These are phyloP conservation scores for Calocybe gangraenosa DNA, from an alignment of 768 basidiomycete genomes.

Conservation along the genomic window DNA sequence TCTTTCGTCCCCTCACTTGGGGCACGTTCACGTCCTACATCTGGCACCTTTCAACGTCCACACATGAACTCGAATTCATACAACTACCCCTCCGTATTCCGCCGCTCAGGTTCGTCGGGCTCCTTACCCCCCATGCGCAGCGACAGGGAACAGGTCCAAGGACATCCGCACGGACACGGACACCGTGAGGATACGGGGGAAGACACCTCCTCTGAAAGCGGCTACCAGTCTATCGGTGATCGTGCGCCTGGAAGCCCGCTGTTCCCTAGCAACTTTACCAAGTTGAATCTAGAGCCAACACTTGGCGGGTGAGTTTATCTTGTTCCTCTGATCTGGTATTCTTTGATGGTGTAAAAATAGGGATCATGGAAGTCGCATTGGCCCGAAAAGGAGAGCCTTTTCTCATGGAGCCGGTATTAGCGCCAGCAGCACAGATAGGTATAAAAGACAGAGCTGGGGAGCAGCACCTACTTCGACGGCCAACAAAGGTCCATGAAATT, in stretches of 20 bases:
- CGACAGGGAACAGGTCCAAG: no score
- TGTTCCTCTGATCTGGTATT: background rate
- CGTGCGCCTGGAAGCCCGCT: constrained; percentile 70
- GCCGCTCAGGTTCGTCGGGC: constrained; percentile 28
- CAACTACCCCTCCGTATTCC: constrained; percentile 20
- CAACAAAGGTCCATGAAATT: background rate
- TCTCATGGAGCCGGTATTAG: constrained; percentile 18
- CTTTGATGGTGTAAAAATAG: constrained; percentile 10
- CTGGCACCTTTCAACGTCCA: constrained; percentile 7
- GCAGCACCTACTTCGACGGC: background rate
- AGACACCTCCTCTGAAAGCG: constrained; percentile 32
- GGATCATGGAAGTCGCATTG: constrained; percentile 11
- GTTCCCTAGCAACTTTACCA: constrained; percentile 79
- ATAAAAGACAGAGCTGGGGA: constrained; percentile 17
- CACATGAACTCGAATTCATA: constrained; percentile 8
- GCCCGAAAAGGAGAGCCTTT: constrained; percentile 17
- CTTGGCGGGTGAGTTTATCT: constrained; percentile 27
- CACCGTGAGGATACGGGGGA: constrained; percentile 17
- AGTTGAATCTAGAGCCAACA: constrained; percentile 62
- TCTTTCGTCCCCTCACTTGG: constrained; percentile 6
- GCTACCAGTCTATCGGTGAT: constrained; percentile 37
- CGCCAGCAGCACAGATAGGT: constrained; percentile 7
- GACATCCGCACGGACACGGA: no score
- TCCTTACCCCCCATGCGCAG: constrained; percentile 23
- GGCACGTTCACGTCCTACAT: constrained; percentile 12